These are phyloP conservation scores for Myxozyma neotropica DNA, from an alignment of 805 yeast species.

Conservation along the genomic window DNA sequence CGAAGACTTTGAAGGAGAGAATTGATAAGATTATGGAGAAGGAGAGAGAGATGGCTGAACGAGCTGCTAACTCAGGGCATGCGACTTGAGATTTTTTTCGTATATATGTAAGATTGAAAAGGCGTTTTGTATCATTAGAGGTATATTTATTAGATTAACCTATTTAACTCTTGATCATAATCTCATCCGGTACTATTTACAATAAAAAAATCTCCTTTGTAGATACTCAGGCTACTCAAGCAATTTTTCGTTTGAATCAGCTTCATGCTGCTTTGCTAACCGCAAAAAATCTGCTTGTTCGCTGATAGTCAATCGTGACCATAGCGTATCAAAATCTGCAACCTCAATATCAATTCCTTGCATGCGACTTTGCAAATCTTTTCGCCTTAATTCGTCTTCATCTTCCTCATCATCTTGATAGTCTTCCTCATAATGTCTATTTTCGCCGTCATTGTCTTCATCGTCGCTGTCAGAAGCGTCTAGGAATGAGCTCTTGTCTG, in stretches of 20 bases:
- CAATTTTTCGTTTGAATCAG: neutral
- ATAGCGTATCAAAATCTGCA: conserved; percentile 29
- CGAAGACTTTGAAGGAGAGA: conserved; percentile 46
- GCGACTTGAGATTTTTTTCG: neutral
- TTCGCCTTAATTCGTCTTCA: conserved; percentile 12
- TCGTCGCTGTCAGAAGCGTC: conserved; percentile 6
- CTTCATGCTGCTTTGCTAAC: conserved; percentile 15
- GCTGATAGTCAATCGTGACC: conserved; percentile 24
- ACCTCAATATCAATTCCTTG: conserved; percentile 24
- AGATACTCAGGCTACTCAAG: no score
- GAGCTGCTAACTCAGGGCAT: neutral
- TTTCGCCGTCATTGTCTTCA: neutral
- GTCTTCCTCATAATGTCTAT: neutral
- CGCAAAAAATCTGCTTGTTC: conserved; percentile 33
- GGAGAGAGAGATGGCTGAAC: neutral
- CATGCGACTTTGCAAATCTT: conserved; percentile 24
- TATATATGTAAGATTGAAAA: neutral
- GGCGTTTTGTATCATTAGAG: no score
- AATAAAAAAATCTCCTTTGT: no score
- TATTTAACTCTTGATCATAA: no score
- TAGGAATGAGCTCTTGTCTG: neutral
- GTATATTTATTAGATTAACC: no score
- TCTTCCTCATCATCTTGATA: conserved; percentile 14
- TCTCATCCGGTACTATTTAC: no score
- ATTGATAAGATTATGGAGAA: conserved; percentile 15